Conservation (phyloP, 2,329 filamentous ascomycete species). For the Aspergillus candidus region DNA sequence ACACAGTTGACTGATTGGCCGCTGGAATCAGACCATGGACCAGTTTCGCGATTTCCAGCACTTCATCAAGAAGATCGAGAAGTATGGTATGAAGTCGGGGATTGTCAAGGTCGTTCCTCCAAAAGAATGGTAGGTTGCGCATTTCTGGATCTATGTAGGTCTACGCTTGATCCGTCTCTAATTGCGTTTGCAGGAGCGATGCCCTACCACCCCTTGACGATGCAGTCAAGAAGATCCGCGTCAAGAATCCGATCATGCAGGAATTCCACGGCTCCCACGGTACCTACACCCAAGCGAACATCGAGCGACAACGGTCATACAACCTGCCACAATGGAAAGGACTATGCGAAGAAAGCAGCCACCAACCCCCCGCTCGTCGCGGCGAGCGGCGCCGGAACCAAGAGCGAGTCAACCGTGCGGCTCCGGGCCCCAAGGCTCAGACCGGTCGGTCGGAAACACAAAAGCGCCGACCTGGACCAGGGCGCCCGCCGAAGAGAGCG, state of each 20-base stretch:
- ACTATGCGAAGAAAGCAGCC: constrained; percentile 87
- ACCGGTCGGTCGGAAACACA: constrained; percentile 34
- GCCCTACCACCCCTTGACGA: constrained; percentile 73
- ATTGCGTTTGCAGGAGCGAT: constrained; percentile 48
- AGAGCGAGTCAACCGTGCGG: constrained; percentile 40
- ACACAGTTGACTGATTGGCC: constrained; percentile 15
- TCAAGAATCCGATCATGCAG: constrained; percentile 96
- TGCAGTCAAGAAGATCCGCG: constrained; percentile 80
- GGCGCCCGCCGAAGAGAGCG: constrained; percentile 33
- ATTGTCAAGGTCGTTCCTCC: constrained; percentile 96
- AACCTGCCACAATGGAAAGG: constrained; percentile 95
- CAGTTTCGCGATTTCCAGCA: constrained; percentile 91
- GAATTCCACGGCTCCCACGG: constrained; percentile 95
- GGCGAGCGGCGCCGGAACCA: constrained; percentile 54
- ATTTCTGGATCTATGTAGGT: no score
- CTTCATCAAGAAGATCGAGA: constrained; percentile 85
- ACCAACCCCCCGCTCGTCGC: constrained; percentile 86
- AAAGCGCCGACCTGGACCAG: constrained; percentile 43
- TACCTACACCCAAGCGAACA: constrained; percentile 94
- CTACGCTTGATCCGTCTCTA: background rate
- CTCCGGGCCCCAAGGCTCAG: constrained; percentile 28
- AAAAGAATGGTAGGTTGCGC: constrained; percentile 69
- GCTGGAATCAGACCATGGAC: constrained; percentile 61
- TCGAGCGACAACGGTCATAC: constrained; percentile 91
- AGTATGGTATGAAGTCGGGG: constrained; percentile 94